phyloP scores from a whole-genome alignment of 2,329 filamentous ascomycete species.

The Trichophyton verrucosum region DNA sequence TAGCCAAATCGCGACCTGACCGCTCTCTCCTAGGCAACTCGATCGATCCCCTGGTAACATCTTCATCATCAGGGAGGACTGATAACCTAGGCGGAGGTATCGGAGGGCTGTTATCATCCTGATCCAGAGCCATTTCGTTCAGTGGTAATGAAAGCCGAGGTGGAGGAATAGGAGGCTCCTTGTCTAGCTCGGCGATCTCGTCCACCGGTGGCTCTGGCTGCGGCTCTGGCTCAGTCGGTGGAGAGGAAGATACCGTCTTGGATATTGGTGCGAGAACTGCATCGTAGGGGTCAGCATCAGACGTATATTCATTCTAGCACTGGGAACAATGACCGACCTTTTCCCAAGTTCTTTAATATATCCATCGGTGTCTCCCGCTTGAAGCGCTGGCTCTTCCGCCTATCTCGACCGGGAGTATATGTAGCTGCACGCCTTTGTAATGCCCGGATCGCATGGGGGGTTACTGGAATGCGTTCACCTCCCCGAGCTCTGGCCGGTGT shows the following conservation, averaged over 20 bases:
- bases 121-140: constrained; percentile 27
- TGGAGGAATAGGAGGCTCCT: constrained; percentile 34
- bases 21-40: constrained; percentile 34
- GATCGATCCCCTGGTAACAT: constrained; percentile 30
- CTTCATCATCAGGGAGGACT: constrained; percentile 36
- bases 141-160: constrained; percentile 35
- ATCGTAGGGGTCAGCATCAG: not conserved
- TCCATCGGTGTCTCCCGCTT: constrained; percentile 46
- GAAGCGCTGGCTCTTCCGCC: constrained; percentile 38
- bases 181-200: constrained; percentile 37
- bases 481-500: constrained; percentile 9
- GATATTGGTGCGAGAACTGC: constrained; percentile 40
- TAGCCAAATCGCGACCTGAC: constrained; percentile 26
- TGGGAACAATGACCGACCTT: constrained; percentile 24
- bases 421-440: constrained; percentile 40
- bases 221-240: constrained; percentile 19
- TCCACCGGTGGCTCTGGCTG: constrained; percentile 18
- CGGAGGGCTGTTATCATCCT: constrained; percentile 32
- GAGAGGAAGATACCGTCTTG: constrained; percentile 36
- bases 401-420: constrained; percentile 39
- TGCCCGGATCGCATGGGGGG: constrained; percentile 44
- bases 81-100: constrained; percentile 28
- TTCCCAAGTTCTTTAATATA: constrained; percentile 41
- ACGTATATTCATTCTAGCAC: not conserved
- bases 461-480: constrained; percentile 33